Evolutionary conservation across 805 yeast genomes (phyloP), one percentile per base, ranked within the genome.

Genomic region (Sugiyamaella valdiviana): DNA sequence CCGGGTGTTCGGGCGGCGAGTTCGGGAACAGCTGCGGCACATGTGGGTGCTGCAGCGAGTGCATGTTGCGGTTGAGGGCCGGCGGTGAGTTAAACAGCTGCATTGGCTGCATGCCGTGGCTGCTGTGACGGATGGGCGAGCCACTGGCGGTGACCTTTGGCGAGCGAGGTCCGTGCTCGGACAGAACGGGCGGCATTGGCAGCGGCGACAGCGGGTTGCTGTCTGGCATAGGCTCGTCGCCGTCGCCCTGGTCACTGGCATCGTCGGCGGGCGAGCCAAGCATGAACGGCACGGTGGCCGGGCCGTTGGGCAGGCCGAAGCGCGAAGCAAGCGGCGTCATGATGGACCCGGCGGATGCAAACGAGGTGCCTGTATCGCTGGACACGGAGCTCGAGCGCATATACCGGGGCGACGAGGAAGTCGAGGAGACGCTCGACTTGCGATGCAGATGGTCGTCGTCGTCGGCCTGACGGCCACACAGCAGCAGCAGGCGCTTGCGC

Each of bases 401-500:
- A 22, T 41, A 41, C n/a, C 44, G 44, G 7, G 44, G 44, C 15
- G 36, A 26, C 24, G 44, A 41, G n/a, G 44, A 24, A 9, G 36
- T 32, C 21, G 44, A 41, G 12, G 44, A 24, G 9, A 26, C 36
- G 26, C 36, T 23, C 6, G 44, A 29, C 10, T 41, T 41, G 21
- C 44, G 24, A n/a, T 29, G 24, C 2, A 39, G 42, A 6, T 29
- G 15, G 22, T 41, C 44, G 15, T 41, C 44, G 19, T 12, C 21
- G n/a, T 29, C 20, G 6, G 35, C 41, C 36, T 23, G 52, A 12
- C 59, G 50, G 23, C 52, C 46, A 42, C 62, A 60, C 15, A 63
- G 52, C 15, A 52, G 36, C 15, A 66, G 51, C 19, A 66, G 52
- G 10, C 67, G 59, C 20, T 62, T 63, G 22, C 70, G 51, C 17